Percentiles rank a stretch among this genome's conserved stretches.
Conservation (phyloP, 1,284 basidiomycete genomes). For the Sporisorium scitamineum region DNA sequence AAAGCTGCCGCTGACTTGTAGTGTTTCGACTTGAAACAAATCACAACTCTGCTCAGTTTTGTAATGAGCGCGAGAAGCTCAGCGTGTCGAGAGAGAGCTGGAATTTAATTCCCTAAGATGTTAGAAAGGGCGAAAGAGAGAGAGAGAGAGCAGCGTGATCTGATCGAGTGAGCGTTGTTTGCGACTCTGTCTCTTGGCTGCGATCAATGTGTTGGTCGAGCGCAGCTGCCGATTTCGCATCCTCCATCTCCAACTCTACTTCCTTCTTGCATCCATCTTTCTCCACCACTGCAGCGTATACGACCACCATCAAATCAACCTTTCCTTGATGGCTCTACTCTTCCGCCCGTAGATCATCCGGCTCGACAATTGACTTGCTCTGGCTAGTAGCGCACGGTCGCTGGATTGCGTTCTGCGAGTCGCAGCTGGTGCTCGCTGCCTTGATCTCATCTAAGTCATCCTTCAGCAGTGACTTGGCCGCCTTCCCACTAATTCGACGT, state of each 20-base stretch:
- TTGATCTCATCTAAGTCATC: not conserved
- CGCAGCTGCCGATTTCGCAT: conserved; percentile 3
- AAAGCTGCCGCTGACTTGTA: not conserved
- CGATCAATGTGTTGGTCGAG: conserved; percentile 4
- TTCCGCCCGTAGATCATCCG: not conserved
- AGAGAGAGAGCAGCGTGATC: conserved; percentile 4
- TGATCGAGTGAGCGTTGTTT: conserved; percentile 12
- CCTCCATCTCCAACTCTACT: conserved; percentile 2
- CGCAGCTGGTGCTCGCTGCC: not conserved
- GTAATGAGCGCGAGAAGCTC: not conserved
- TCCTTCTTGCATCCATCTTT: conserved; percentile 1
- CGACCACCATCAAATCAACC: not conserved
- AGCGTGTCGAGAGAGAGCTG: not conserved
- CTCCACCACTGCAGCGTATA: not conserved
- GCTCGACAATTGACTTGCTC: conserved; percentile 3
- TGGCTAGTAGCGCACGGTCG: not conserved
- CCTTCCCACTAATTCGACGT: not conserved
- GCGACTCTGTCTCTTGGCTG: no score
- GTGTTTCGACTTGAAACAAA: not conserved
- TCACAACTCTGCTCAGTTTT: not conserved
- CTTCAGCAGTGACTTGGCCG: not conserved
- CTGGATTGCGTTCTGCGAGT: not conserved
- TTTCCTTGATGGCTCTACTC: not conserved
- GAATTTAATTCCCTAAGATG: conserved; percentile 3
- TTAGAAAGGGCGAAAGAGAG: conserved; percentile 1